A percentile compares a stretch with the other conserved stretches of the same genome.
Conservation (phyloP, 306 rosid species). For the Castanea crenata region DNA sequence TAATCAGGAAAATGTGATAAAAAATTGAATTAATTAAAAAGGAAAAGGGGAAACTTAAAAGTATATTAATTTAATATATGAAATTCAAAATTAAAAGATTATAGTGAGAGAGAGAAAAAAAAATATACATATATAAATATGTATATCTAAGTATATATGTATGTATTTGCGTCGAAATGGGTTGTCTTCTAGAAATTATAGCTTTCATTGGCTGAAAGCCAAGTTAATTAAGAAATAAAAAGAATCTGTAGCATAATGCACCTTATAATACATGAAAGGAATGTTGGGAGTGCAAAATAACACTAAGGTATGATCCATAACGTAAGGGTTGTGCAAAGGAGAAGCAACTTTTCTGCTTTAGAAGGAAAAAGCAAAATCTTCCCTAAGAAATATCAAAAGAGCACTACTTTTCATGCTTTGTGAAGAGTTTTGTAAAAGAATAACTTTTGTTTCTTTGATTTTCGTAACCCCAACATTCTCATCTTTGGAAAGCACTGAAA, state of each 20-base stretch:
- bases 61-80: too few relatives aligned
- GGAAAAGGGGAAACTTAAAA: too few relatives aligned
- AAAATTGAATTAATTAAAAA: too few relatives aligned
- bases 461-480: conserved; percentile 83
- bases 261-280: conserved; percentile 21
- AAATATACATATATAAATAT: not conserved
- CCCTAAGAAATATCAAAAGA: conserved; percentile 75
- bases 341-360: conserved; percentile 61
- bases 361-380: conserved; percentile 80
- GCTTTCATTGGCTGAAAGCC: not conserved
- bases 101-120: too few relatives aligned
- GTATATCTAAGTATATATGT: not conserved
- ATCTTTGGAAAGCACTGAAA: conserved; percentile 69
- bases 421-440: conserved; percentile 69
- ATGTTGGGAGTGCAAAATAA: conserved; percentile 41
- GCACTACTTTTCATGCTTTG: conserved; percentile 90
- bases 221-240: not conserved
- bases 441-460: conserved; percentile 77
- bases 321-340: conserved; percentile 73
- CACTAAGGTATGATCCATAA: conserved; percentile 61
- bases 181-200: not conserved
- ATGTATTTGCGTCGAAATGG: not conserved
- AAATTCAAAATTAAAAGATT: too few relatives aligned
- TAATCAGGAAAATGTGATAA: too few relatives aligned
- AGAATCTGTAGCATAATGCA: conserved; percentile 10